Base-by-base conservation (phyloP, 2,329 filamentous ascomycete species). In the Thelonectria rubi region DNA sequence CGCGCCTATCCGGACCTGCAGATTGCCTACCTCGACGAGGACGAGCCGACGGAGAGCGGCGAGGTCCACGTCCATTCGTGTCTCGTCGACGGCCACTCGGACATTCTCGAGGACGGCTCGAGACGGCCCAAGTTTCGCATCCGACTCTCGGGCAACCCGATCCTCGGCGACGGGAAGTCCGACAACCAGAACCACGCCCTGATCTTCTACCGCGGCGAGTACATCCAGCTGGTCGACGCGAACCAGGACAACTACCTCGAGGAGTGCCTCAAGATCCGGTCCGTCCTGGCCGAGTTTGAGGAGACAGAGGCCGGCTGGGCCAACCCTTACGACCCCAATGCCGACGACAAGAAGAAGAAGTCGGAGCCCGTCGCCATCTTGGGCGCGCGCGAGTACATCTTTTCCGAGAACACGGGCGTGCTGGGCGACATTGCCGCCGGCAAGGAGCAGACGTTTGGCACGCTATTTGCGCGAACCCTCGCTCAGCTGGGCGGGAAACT, bases 401-500 rank as follows among this genome's bases (percentile, higher is more conserved):
- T 99, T 88, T 99, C 95, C 0, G 95, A 99, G 84, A 99, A 97
- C 78, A 97, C 99, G 74, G 95, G 95, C 87, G 94, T 99, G 55
- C 90, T 99, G 46, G 95, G 95, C 90, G 95, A 99, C 73, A 90
- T 99, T 68, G 95, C 95, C 72, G 95, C 95, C 67, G 95, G 95
- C 81, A 99, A 99, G 84, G 95, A 99, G 91, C 95, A 99, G 80
- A 99, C 95, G 14, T 99, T 99, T 79, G 95, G 95, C 90, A 99
- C 95, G 17, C 88, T 99, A 49, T 99, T 99, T 73, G 93, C 95
- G 65, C 91, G 95, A 88, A 99, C 95, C 3, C 82, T 99, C 70
- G 92, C 95, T 67, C 92, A 98, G 75, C 97, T 99, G 68, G 95
- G 95, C 79, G 95, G 95, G 74, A 99, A 99, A 81, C 89, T 99